phyloP scores from a whole-genome alignment of 495 filamentous ascomycete genomes.

The Aspergillus nanangensis region DNA sequence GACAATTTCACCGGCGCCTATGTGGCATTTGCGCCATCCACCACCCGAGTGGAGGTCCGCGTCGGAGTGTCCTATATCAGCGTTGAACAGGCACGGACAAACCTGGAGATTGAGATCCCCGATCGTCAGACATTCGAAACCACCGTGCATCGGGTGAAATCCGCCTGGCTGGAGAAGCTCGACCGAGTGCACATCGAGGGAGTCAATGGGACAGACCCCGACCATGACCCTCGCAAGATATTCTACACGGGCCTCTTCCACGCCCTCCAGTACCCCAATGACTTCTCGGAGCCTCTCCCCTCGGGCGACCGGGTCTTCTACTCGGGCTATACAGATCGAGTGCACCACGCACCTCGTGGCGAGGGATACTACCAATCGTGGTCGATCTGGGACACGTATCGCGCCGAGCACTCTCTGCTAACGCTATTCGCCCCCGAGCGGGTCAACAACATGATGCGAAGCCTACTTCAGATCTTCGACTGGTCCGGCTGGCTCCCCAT shows the following conservation, averaged over 20 bases:
- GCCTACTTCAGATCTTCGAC: conserved; percentile 21
- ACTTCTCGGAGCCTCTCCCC: conserved; percentile 22
- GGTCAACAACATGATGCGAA: conserved; percentile 26
- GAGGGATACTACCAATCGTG: conserved; percentile 28
- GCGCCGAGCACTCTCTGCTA: conserved; percentile 21
- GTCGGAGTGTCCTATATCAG: conserved; percentile 25
- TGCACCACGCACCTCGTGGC: conserved; percentile 6
- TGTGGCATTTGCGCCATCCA: conserved; percentile 15
- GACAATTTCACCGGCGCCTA: conserved; percentile 12
- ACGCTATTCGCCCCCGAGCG: conserved; percentile 22
- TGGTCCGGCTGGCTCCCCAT: conserved; percentile 25
- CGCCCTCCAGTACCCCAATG: conserved; percentile 22
- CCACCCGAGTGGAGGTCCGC: conserved; percentile 17
- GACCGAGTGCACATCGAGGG: conserved; percentile 20
- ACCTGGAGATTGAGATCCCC: conserved; percentile 17
- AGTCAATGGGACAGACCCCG: conserved; percentile 15
- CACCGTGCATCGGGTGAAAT: conserved; percentile 16
- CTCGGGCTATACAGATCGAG: conserved; percentile 23
- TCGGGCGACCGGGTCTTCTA: conserved; percentile 13
- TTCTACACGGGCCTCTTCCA: conserved; percentile 24
- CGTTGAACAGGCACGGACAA: conserved; percentile 21
- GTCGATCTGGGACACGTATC: conserved; percentile 28
- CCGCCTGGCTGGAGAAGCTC: conserved; percentile 22
- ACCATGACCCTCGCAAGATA: conserved; percentile 18
- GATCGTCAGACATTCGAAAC: conserved; percentile 12